A percentile compares a stretch with the other conserved stretches of the same genome.
Evolutionary conservation across 2,329 filamentous ascomycete genomes (phyloP).

Genomic region (Elsinoe arachidis): DNA sequence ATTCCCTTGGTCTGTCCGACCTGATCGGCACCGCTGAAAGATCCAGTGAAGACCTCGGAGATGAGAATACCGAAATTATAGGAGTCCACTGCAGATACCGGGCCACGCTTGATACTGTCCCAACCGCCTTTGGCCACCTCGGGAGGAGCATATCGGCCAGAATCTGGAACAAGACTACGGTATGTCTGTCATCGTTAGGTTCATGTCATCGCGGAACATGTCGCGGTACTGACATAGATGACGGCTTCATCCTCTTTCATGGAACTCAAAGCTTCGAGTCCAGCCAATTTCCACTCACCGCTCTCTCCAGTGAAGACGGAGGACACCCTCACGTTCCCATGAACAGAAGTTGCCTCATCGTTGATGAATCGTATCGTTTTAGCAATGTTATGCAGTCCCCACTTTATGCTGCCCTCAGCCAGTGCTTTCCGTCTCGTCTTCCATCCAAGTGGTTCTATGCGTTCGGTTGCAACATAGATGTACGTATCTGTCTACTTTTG

Average conservation of each 20-base stretch:
- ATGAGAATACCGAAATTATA: slow-evolving; percentile 79
- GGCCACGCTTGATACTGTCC: slow-evolving; percentile 79
- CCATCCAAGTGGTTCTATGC: slow-evolving; percentile 79
- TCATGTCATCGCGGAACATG: neutral
- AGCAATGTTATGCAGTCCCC: slow-evolving; percentile 82
- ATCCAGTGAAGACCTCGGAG: slow-evolving; percentile 85
- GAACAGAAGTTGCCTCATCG: slow-evolving; percentile 81
- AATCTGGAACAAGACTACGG: slow-evolving; percentile 78
- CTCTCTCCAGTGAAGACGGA: slow-evolving; percentile 92
- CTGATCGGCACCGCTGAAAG: slow-evolving; percentile 67
- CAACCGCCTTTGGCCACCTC: slow-evolving; percentile 83
- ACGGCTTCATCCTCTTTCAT: slow-evolving; percentile 93
- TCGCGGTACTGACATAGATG: slow-evolving; percentile 57
- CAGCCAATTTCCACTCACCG: slow-evolving; percentile 93
- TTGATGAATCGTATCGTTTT: slow-evolving; percentile 96
- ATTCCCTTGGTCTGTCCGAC: slow-evolving; percentile 78
- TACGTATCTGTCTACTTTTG: slow-evolving; percentile 71
- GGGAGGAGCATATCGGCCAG: slow-evolving; percentile 73
- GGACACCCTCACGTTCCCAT: slow-evolving; percentile 74
- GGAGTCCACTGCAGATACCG: slow-evolving; percentile 72
- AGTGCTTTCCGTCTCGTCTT: slow-evolving; percentile 80
- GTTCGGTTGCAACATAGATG: slow-evolving; percentile 93
- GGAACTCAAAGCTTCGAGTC: slow-evolving; percentile 87
- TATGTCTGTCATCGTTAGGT: slow-evolving; percentile 52
- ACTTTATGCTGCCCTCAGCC: slow-evolving; percentile 88